Conservation (phyloP, 495 filamentous ascomycete genomes). For the Penicillium cataractarum region DNA sequence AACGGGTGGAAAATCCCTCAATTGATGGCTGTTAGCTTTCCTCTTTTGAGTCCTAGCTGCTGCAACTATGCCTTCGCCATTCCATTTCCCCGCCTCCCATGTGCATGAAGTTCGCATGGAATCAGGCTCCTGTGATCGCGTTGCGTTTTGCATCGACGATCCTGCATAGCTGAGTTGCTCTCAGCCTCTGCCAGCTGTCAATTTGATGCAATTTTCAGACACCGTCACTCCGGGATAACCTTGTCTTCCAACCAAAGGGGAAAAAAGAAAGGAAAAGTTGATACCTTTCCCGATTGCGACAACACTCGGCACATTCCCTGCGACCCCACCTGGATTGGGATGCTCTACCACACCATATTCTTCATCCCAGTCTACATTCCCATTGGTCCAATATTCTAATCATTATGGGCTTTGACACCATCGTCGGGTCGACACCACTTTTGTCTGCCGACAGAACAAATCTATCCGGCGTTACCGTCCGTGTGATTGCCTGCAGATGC, state of each 20-base stretch:
- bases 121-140: constrained; percentile 29
- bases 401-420: constrained; percentile 26
- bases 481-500: constrained; percentile 32
- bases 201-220: constrained; percentile 40
- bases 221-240: constrained; percentile 32
- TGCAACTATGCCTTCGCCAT: constrained; percentile 39
- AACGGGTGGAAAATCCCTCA: constrained; percentile 50
- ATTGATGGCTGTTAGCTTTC: constrained; percentile 30
- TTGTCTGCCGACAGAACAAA: constrained; percentile 16
- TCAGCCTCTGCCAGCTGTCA: constrained; percentile 46
- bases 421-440: constrained; percentile 17
- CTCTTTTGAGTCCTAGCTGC: constrained; percentile 36
- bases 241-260: constrained; percentile 23
- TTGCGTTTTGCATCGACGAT: constrained; percentile 40
- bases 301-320: constrained; percentile 23
- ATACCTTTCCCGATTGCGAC: constrained; percentile 25
- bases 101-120: constrained; percentile 38
- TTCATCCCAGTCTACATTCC: constrained; percentile 19
- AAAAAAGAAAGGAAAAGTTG: constrained; percentile 25
- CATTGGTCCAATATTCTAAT: constrained; percentile 28
- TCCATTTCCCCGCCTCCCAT: constrained; percentile 40
- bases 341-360: constrained; percentile 16
- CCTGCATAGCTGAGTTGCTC: constrained; percentile 44
- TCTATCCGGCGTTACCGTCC: constrained; percentile 25
- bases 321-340: constrained; percentile 25